Evolutionary conservation across 129 eudicot species (phyloP).

Genomic region (Deinandra increscens): DNA sequence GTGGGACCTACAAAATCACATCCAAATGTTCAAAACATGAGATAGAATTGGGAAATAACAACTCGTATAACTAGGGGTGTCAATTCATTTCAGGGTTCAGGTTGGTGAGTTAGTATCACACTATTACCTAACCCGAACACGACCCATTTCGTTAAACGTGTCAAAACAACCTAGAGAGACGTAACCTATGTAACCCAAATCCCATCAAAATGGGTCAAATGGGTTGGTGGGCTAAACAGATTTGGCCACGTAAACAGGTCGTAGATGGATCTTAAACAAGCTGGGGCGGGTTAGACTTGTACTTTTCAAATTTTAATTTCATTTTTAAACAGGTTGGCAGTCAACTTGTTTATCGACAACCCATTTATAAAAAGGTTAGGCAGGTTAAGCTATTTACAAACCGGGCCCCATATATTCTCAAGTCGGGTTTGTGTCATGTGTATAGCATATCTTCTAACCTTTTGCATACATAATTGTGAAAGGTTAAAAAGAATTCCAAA

Average conservation of each 20-base stretch:
- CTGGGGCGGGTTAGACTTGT: background rate
- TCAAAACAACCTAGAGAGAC: background rate
- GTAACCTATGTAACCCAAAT: background rate
- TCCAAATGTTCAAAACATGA: background rate
- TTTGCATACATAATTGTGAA: background rate
- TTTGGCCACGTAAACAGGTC: background rate
- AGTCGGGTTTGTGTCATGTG: background rate
- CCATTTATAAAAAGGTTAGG: background rate
- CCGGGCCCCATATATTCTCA: background rate
- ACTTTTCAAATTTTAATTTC: background rate
- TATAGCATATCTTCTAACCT: background rate
- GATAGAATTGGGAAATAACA: background rate
- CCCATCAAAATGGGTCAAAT: background rate
- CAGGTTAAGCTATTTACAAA: background rate
- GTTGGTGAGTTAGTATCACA: background rate
- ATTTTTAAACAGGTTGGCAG: background rate
- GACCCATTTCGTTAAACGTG: background rate
- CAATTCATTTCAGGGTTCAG: background rate
- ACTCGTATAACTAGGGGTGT: background rate
- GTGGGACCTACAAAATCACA: conserved; percentile 54
- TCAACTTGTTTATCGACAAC: background rate
- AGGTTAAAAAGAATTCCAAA: conserved; percentile 2
- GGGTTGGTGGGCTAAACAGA: background rate
- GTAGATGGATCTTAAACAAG: background rate
- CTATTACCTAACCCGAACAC: background rate